phyloP scores from a whole-genome alignment of 106 monocot genomes.

The Dioscorea dumetorum region DNA sequence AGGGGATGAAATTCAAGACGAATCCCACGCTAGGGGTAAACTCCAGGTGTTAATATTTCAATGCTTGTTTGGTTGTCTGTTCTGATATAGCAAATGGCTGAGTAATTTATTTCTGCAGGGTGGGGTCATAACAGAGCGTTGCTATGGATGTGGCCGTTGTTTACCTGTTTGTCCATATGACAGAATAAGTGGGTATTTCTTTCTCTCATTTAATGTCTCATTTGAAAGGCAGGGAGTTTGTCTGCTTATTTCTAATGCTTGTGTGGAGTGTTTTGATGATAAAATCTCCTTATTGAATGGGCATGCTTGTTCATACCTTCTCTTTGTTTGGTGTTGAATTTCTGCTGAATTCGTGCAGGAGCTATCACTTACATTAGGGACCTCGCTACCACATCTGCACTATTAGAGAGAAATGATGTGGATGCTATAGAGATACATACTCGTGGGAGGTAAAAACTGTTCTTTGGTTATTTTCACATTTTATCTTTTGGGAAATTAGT shows the following conservation, averaged over 20 bases:
- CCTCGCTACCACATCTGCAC: conserved; percentile 45
- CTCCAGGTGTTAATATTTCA: conserved; percentile 44
- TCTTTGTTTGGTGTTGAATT: not conserved
- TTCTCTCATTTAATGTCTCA: not conserved
- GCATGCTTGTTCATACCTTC: not conserved
- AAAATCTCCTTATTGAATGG: not conserved
- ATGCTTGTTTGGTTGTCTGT: not conserved
- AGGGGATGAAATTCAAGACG: not conserved
- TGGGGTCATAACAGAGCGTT: conserved; percentile 87
- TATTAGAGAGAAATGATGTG: conserved; percentile 67
- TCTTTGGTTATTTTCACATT: not conserved
- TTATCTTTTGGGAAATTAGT: not conserved
- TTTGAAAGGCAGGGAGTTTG: not conserved
- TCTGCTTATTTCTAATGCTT: not conserved
- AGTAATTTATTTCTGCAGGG: conserved; percentile 32
- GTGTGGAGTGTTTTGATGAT: not conserved
- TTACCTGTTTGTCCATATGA: conserved; percentile 88
- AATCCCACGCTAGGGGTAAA: conserved; percentile 7
- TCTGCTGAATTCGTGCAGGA: conserved; percentile 28
- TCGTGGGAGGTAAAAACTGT: conserved; percentile 55
- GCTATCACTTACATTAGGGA: conserved; percentile 75
- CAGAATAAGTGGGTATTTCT: conserved; percentile 69
- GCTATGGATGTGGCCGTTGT: conserved; percentile 95
- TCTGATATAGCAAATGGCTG: not conserved
- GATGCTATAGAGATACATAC: conserved; percentile 99